Evolutionary conservation across 495 filamentous ascomycete species (phyloP).

Genomic region (Patellaria atrata): DNA sequence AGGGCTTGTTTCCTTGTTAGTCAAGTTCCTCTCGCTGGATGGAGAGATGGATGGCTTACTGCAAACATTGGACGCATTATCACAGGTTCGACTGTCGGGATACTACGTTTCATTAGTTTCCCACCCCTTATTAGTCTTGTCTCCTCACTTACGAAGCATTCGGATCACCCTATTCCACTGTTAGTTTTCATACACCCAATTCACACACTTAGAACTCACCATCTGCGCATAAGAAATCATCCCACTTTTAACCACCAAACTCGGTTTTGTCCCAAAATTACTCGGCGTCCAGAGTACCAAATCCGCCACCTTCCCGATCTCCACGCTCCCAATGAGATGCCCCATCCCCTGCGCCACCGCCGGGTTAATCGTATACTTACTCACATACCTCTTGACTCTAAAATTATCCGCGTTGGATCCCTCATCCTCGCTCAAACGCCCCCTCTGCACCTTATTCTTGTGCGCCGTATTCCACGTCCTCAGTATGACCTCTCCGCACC

Average conservation of each 20-base stretch:
- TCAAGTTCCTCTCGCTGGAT: constrained; percentile 6
- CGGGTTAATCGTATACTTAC: constrained; percentile 97
- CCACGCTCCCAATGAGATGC: constrained; percentile 76
- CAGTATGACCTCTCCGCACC: constrained; percentile 87
- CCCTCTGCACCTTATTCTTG: constrained; percentile 90
- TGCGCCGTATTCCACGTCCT: constrained; percentile 97
- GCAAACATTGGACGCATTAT: constrained; percentile 83
- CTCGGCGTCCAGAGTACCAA: constrained; percentile 78
- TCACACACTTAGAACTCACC: constrained; percentile 34
- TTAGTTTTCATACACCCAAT: constrained; percentile 1
- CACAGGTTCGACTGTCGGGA: constrained; percentile 80
- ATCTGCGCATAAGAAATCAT: constrained; percentile 79
- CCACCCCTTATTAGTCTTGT: no score
- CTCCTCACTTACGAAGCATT: constrained; percentile 49
- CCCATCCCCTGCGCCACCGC: constrained; percentile 87
- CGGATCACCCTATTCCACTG: constrained; percentile 56
- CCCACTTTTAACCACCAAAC: constrained; percentile 73
- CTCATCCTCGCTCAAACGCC: constrained; percentile 59
- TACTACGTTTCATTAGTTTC: constrained; percentile 31
- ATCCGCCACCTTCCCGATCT: constrained; percentile 85
- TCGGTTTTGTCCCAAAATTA: constrained; percentile 81
- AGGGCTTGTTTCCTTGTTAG: constrained; percentile 26
- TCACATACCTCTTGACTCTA: constrained; percentile 83
- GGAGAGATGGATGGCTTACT: constrained; percentile 25
- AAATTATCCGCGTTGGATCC: constrained; percentile 81